Conservation (phyloP, 2,329 filamentous ascomycete genomes). For the Penicillium occitanis region DNA sequence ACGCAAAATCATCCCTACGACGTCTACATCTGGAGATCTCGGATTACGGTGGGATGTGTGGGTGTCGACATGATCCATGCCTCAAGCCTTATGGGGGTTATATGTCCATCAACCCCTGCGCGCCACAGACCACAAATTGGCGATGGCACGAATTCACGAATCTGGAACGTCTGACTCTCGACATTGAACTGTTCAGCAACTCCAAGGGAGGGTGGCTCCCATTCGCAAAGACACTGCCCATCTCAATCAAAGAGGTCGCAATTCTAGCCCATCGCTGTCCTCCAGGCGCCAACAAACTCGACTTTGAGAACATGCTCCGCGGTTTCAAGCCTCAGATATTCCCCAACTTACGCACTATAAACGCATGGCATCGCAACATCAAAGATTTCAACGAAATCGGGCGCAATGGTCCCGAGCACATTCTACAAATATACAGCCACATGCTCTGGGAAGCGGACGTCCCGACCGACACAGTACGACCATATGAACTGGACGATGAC, state of each 20-base stretch:
- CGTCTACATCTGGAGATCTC: neutral
- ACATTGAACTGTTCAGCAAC: neutral
- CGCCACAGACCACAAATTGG: constrained; percentile 12
- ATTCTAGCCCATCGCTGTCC: constrained; percentile 9
- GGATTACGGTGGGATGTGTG: neutral
- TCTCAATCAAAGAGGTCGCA: neutral
- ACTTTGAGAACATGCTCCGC: constrained; percentile 9
- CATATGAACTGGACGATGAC: neutral
- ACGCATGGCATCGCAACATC: neutral
- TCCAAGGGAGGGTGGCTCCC: neutral
- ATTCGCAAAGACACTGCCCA: neutral
- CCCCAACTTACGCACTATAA: neutral
- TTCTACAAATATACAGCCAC: neutral
- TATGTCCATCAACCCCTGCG: neutral
- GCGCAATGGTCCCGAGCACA: neutral
- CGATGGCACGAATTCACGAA: neutral
- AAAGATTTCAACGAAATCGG: neutral
- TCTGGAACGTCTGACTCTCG: constrained; percentile 9
- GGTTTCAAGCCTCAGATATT: constrained; percentile 4
- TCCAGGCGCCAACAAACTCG: constrained; percentile 3
- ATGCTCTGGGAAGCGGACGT: neutral
- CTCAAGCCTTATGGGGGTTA: neutral
- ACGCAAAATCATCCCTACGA: neutral
- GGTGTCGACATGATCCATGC: neutral
- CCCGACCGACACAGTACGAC: neutral